Evolutionary conservation across 148 eudicot species (phyloP).

Genomic region (Heliosperma pusillum): DNA sequence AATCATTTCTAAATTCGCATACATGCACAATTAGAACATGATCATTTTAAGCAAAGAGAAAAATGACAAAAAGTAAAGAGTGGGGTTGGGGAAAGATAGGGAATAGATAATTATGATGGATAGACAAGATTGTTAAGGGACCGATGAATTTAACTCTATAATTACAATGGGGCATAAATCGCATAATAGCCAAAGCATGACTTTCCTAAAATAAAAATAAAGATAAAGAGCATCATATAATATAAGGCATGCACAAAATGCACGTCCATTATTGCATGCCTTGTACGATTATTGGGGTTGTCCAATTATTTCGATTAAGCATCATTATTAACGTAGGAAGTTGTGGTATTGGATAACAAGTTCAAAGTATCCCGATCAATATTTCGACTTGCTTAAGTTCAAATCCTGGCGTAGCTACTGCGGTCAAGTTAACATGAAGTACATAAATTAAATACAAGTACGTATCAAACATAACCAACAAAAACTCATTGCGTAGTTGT

Average conservation of each 20-base stretch:
- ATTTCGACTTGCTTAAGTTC: too few relatives aligned
- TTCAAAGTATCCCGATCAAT: too few relatives aligned
- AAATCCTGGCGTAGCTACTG: too few relatives aligned
- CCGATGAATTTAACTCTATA: conserved; percentile 15
- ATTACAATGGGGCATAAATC: conserved; percentile 8
- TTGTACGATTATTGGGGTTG: background rate
- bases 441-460: too few relatives aligned
- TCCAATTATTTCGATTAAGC: background rate
- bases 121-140: conserved; percentile 5
- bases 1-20: too few relatives aligned
- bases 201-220: background rate
- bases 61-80: background rate
- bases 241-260: conserved; percentile 3
- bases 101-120: background rate
- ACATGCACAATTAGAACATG: background rate
- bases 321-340: too few relatives aligned
- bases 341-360: too few relatives aligned
- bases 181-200: too few relatives aligned
- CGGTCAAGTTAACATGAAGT: too few relatives aligned
- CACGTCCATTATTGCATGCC: background rate
- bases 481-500: too few relatives aligned
- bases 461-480: too few relatives aligned
- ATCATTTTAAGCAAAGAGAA: background rate
- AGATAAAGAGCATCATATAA: background rate
- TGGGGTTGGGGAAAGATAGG: background rate